phyloP scores from a whole-genome alignment of 768 basidiomycete genomes.

The Mycena belliarum region DNA sequence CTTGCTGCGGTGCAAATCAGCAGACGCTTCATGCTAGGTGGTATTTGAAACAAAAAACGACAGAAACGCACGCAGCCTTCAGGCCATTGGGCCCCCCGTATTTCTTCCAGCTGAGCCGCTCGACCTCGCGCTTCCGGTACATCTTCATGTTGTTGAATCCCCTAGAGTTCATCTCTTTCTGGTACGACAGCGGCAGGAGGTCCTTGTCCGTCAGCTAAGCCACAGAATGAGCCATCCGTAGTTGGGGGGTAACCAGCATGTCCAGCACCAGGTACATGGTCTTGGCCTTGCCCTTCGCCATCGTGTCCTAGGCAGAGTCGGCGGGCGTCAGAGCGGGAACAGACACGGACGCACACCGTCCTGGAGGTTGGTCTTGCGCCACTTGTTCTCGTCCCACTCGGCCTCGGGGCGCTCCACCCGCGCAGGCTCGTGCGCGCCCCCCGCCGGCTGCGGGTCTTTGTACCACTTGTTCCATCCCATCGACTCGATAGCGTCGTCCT shows the following conservation, averaged over 20 bases:
- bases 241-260: neutral
- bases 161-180: slow-evolving; percentile 9
- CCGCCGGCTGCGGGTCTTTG: slow-evolving; percentile 13
- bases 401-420: slow-evolving; percentile 13
- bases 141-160: slow-evolving; percentile 11
- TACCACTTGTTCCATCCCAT: slow-evolving; percentile 17
- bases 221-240: neutral
- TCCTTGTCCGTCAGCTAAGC: slow-evolving; percentile 16
- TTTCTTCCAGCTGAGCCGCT: slow-evolving; percentile 13
- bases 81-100: slow-evolving; percentile 17
- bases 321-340: neutral
- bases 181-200: slow-evolving; percentile 13
- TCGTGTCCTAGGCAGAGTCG: slow-evolving; percentile 7
- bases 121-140: slow-evolving; percentile 16
- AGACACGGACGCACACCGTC: slow-evolving; percentile 2
- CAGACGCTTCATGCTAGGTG: too few species aligned
- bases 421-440: slow-evolving; percentile 3
- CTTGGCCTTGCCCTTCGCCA: slow-evolving; percentile 17
- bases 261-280: slow-evolving; percentile 8
- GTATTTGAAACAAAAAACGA: too few species aligned
- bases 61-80: slow-evolving; percentile 15
- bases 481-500: slow-evolving; percentile 11
- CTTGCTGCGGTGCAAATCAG: neutral
- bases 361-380: slow-evolving; percentile 13
- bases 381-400: slow-evolving; percentile 17